Conservation (phyloP, 2,329 filamentous ascomycete species). For the Talaromyces funiculosus region DNA sequence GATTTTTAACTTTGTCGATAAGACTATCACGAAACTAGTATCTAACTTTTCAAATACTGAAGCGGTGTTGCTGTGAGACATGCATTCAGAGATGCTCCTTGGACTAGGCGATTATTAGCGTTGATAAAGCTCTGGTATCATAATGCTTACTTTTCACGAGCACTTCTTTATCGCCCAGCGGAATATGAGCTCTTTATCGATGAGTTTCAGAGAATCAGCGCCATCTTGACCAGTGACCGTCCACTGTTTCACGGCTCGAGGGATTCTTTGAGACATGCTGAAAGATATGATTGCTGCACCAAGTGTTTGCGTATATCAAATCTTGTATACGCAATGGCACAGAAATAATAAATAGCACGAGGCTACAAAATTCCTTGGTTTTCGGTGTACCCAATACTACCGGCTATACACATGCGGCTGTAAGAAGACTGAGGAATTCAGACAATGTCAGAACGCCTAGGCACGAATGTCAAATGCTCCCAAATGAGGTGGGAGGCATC, state of each 20-base stretch:
- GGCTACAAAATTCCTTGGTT: too few relatives aligned
- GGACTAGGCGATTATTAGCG: background rate
- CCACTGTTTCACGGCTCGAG: constrained; percentile 4
- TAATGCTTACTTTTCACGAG: constrained; percentile 2
- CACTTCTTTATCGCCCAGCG: constrained; percentile 3
- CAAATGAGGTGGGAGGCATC: too few relatives aligned
- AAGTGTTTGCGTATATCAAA: too few relatives aligned
- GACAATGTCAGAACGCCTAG: too few relatives aligned
- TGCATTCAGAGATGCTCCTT: background rate
- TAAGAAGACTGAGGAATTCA: too few relatives aligned
- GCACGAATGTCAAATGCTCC: too few relatives aligned
- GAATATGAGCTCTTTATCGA: background rate
- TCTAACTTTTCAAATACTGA: background rate
- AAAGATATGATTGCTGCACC: background rate
- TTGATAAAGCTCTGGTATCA: background rate
- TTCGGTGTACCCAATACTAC: too few relatives aligned
- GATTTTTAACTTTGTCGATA: background rate
- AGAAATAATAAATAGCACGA: too few relatives aligned
- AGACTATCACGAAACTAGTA: background rate
- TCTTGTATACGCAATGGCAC: too few relatives aligned
- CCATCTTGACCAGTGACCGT: background rate
- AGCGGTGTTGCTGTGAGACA: background rate
- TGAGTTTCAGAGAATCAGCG: background rate
- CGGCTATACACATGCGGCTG: too few relatives aligned
- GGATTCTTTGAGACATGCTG: background rate